phyloP scores from a whole-genome alignment of 2,329 filamentous ascomycete species.

The Aschersonia sp. region DNA sequence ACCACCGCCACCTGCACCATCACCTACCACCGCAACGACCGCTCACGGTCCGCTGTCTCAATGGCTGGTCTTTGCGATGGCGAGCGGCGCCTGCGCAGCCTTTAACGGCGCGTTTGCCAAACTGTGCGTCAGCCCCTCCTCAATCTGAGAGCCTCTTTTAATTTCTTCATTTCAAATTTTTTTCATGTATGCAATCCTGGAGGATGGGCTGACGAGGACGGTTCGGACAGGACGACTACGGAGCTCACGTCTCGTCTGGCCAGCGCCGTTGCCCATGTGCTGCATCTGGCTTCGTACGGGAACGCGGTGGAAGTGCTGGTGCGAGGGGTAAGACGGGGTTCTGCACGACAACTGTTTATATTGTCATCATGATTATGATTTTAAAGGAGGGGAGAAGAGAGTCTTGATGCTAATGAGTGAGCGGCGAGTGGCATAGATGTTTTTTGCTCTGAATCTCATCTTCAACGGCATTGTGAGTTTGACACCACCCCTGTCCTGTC shows the following conservation, averaged over 20 bases:
- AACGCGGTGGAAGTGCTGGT: constrained; percentile 31
- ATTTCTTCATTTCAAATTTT: neutral
- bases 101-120: constrained; percentile 78
- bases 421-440: constrained; percentile 31
- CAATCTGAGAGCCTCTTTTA: neutral
- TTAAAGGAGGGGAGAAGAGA: no score
- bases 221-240: constrained; percentile 34
- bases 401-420: no score
- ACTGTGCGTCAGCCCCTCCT: constrained; percentile 37
- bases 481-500: neutral
- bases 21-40: constrained; percentile 5
- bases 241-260: constrained; percentile 36
- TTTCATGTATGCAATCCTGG: no score
- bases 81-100: constrained; percentile 64
- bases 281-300: constrained; percentile 28
- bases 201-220: no score
- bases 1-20: constrained; percentile 11
- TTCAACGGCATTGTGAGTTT: constrained; percentile 55
- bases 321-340: constrained; percentile 23
- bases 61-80: constrained; percentile 57
- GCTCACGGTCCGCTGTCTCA: constrained; percentile 13
- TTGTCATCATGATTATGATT: no score
- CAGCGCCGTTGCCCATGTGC: constrained; percentile 23
- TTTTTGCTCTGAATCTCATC: constrained; percentile 59
- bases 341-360: neutral